These are phyloP conservation scores for Rhodamnia rubescens DNA, from an alignment of 345 rosid species.

Conservation along the genomic window DNA sequence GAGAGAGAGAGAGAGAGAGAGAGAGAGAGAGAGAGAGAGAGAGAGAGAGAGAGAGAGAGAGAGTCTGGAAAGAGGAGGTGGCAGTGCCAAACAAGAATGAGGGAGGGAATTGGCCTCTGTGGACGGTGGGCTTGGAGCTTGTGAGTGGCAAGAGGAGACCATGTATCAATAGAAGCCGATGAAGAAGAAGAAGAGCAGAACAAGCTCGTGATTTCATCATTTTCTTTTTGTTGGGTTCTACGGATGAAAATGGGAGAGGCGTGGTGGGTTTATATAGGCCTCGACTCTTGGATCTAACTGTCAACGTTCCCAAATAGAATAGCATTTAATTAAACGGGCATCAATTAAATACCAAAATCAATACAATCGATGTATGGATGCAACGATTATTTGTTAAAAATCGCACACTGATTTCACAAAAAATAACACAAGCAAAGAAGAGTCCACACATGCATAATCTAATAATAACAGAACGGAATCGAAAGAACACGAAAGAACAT, in stretches of 20 bases:
- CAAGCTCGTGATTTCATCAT: neutral
- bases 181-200: neutral
- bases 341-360: neutral
- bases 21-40: neutral
- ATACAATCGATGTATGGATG: too few relatives aligned
- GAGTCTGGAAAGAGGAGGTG: conserved; percentile 4
- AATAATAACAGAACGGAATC: too few relatives aligned
- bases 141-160: neutral
- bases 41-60: neutral
- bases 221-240: neutral
- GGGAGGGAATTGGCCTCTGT: conserved; percentile 5
- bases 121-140: neutral
- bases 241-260: neutral
- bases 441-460: too few relatives aligned
- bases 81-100: conserved; percentile 5
- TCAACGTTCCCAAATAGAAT: neutral
- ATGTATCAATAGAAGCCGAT: neutral
- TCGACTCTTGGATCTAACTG: neutral
- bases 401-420: too few relatives aligned
- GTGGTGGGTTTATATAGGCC: neutral
- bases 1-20: neutral
- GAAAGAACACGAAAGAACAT: too few relatives aligned
- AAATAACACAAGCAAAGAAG: too few relatives aligned
- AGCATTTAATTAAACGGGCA: neutral
- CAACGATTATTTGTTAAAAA: too few relatives aligned